These are phyloP conservation scores for Petunia hybrid DNA, from an alignment of 305 asterid genomes.

Conservation along the genomic window DNA sequence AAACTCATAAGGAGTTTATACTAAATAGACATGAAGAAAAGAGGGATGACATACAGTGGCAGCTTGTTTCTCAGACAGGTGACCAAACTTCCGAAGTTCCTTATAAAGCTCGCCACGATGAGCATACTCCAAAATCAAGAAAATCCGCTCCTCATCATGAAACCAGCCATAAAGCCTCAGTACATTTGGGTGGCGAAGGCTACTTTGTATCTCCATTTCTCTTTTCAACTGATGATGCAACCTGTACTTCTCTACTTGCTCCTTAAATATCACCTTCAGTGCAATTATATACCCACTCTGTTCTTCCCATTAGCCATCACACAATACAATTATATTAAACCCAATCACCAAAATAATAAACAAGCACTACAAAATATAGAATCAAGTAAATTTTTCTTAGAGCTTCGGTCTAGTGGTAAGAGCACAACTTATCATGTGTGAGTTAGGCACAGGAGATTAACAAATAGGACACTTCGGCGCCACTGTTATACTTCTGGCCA, in stretches of 20 bases:
- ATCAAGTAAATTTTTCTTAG: too few species aligned
- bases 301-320: too few species aligned
- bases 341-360: too few species aligned
- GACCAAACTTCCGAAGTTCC: constrained; percentile 62
- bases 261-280: constrained; percentile 82
- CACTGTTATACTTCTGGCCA: too few species aligned
- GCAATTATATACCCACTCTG: constrained; percentile 83
- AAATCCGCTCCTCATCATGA: constrained; percentile 72
- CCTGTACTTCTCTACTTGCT: constrained; percentile 78
- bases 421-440: too few species aligned
- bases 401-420: too few species aligned
- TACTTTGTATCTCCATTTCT: constrained; percentile 87
- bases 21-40: too few species aligned
- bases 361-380: too few species aligned
- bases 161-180: constrained; percentile 87
- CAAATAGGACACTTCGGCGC: too few species aligned
- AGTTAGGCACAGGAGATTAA: too few species aligned
- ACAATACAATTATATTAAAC: neutral
- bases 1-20: too few species aligned
- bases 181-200: constrained; percentile 80
- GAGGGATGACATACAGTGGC: constrained; percentile 59
- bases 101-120: constrained; percentile 81
- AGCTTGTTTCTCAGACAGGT: constrained; percentile 73
- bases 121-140: constrained; percentile 85
- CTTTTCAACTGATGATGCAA: constrained; percentile 79